These are phyloP conservation scores for Diaporthe amygdali DNA, from an alignment of 2,329 filamentous ascomycete species.

Conservation along the genomic window DNA sequence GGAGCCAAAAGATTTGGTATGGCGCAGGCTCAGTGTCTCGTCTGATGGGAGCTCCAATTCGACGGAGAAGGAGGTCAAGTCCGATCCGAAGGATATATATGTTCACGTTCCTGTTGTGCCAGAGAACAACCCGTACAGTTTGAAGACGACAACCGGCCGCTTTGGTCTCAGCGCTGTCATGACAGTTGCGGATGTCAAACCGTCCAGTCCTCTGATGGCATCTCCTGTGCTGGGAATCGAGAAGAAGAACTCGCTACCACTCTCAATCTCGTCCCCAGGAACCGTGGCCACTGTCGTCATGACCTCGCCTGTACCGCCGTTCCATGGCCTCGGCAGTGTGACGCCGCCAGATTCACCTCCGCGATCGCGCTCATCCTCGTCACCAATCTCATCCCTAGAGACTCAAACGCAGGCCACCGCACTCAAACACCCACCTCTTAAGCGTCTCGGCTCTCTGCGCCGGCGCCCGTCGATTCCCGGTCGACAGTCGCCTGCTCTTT, in stretches of 20 bases:
- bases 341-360: constrained; percentile 23
- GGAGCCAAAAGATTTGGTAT: constrained; percentile 22
- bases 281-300: constrained; percentile 13
- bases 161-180: constrained; percentile 16
- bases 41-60: constrained; percentile 6
- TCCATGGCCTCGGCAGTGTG: constrained; percentile 6
- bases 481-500: not conserved
- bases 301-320: constrained; percentile 8
- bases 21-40: constrained; percentile 21
- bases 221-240: not conserved
- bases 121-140: not conserved
- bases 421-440: constrained; percentile 6
- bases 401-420: not conserved
- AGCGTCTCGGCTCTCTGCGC: constrained; percentile 8
- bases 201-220: not conserved
- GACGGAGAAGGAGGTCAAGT: constrained; percentile 19
- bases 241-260: constrained; percentile 2
- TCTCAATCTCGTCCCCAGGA: constrained; percentile 7
- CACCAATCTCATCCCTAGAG: constrained; percentile 17
- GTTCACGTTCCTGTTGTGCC: not conserved
- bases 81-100: constrained; percentile 28
- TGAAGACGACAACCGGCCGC: not conserved
- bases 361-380: not conserved
- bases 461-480: not conserved
- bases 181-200: constrained; percentile 23